Base-by-base conservation (phyloP, 257 asterid species). In the Linderniella brevidens region DNA sequence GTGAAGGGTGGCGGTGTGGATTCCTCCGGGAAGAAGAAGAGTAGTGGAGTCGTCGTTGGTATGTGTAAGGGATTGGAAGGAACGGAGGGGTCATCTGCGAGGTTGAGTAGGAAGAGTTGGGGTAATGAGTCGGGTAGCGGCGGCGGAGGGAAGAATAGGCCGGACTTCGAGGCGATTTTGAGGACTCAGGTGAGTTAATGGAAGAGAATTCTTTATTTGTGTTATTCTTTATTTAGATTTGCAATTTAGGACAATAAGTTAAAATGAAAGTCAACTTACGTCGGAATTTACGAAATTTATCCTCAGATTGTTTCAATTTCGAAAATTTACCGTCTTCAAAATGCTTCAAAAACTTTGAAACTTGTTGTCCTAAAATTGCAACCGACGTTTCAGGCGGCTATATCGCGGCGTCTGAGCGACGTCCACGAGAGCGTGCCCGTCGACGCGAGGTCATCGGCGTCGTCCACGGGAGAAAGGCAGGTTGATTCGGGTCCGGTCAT, bases 331-430 rank as follows among this genome's bases (percentile, higher is more conserved):
- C n/a, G n/a, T n/a, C n/a, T n/a, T n/a, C n/a, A 46, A n/a, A 50
- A 32, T 35, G 8, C 9, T 29, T 57, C 11, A 46, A 37, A 25
- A 17, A n/a, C n/a, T 37, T 19, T 7, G 29, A 13, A 10, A 9
- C 25, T 35, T 9, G 47, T 15, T 17, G 8, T 19, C 6, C 41
- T 5, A 10, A 9, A 8, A 13, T 9, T 10, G 5, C 46, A 41
- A 6, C 13, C 14, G 15, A n/a, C 13, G 66, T 60, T 60, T 13
- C 64, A 90, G 94, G 99, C 92, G 52, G 99, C 99, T 54, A 90
- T 90, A 25, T 85, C 99, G 13, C 75, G 99, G 72, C 74, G 99
- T 20, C 60, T 90, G 53, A 90, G 99, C 58, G 96, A 90, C 49
- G 99, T 73, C 43, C 73, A 72, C 53, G 71, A 73, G 44, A 78